A percentile compares a stretch with the other conserved stretches of the same genome.
Conservation (phyloP, 2,329 filamentous ascomycete genomes). For the Emmonsiellopsis sp. region DNA sequence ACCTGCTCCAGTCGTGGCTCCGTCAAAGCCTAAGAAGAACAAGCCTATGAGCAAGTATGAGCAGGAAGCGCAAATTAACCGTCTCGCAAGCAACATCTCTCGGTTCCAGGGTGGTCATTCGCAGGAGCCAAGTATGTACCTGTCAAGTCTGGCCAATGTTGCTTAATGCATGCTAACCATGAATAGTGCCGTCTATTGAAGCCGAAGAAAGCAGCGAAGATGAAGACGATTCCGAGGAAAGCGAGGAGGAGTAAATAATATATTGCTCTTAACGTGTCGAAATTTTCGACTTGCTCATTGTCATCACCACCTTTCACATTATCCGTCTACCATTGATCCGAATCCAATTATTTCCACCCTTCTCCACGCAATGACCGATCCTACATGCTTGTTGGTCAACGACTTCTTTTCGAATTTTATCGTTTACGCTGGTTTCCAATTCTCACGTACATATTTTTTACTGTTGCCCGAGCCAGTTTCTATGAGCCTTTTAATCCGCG, state of each 20-base stretch:
- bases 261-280: neutral
- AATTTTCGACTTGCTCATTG: neutral
- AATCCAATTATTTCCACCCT: no score
- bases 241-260: slow-evolving; percentile 38
- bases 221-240: slow-evolving; percentile 40
- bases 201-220: slow-evolving; percentile 37
- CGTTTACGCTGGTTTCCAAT: no score
- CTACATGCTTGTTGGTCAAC: no score
- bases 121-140: slow-evolving; percentile 25
- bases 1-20: slow-evolving; percentile 23
- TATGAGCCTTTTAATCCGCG: no score
- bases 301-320: no score
- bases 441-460: no score
- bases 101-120: slow-evolving; percentile 35
- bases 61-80: slow-evolving; percentile 41
- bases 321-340: no score
- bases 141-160: neutral
- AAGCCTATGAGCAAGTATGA: slow-evolving; percentile 44
- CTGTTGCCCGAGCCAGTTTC: no score
- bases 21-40: slow-evolving; percentile 40
- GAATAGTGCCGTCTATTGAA: slow-evolving; percentile 30
- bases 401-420: no score
- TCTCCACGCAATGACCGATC: no score
- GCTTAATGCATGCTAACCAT: slow-evolving; percentile 4
- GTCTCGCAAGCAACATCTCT: slow-evolving; percentile 37